phyloP scores from a whole-genome alignment of 139 green algal species.

The Chlorella sp. region DNA sequence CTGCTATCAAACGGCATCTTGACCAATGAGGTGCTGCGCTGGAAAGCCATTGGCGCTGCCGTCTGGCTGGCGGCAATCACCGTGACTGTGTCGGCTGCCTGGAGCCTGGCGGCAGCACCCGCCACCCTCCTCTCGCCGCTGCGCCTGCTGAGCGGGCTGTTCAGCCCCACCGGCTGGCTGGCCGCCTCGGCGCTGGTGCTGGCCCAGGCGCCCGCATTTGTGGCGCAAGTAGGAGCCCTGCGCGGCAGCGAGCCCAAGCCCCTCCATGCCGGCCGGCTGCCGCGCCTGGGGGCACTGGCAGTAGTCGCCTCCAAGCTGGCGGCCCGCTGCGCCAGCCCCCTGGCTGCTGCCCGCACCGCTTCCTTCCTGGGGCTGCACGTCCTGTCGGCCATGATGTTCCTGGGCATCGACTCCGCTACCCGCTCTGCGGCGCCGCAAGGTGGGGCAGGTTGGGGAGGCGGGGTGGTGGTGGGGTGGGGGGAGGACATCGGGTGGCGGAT shows the following conservation, averaged over 20 bases:
- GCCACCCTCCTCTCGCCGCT: not conserved
- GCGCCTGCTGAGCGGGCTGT: not conserved
- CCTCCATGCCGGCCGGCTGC: not conserved
- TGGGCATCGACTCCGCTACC: not conserved
- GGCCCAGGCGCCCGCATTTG: slow-evolving; percentile 17
- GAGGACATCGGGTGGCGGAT: too few species aligned
- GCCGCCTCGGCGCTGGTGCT: not conserved
- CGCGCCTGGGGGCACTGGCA: not conserved
- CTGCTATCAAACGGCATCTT: not conserved
- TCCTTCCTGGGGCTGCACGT: slow-evolving; percentile 10
- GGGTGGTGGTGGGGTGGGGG: too few species aligned
- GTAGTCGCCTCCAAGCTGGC: not conserved
- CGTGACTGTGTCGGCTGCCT: not conserved
- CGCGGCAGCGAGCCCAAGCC: not conserved
- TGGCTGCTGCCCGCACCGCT: not conserved
- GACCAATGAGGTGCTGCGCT: slow-evolving; percentile 26
- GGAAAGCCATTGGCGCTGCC: slow-evolving; percentile 19
- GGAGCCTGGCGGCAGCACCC: not conserved
- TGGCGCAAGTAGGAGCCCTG: not conserved
- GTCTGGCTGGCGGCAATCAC: slow-evolving; percentile 10
- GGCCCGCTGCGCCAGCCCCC: not conserved
- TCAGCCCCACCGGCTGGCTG: slow-evolving; percentile 10
- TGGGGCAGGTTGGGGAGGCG: too few species aligned
- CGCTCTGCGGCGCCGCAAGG: too few species aligned
- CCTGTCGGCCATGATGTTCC: slow-evolving; percentile 14